Evolutionary conservation across 2,329 filamentous ascomycete genomes (phyloP).

Genomic region (Clonostachys rhizophaga): DNA sequence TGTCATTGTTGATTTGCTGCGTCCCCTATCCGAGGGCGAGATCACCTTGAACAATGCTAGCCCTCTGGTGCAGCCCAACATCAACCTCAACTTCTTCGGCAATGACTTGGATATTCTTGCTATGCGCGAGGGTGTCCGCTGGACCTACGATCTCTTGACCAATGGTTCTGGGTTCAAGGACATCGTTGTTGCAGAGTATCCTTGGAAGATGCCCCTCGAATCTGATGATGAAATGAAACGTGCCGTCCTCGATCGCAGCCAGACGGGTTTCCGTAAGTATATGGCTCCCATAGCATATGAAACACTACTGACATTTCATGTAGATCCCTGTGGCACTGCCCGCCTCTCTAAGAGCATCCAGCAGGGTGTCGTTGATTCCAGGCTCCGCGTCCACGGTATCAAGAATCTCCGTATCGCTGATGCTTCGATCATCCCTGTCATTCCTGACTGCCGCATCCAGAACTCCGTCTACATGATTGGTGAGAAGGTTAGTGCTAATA

Average conservation of each 20-base stretch:
- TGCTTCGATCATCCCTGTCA: constrained; percentile 27
- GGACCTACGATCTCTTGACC: constrained; percentile 50
- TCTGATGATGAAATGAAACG: constrained; percentile 52
- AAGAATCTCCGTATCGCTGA: constrained; percentile 25
- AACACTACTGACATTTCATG: too few species aligned
- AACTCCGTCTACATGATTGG: constrained; percentile 57
- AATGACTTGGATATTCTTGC: constrained; percentile 49
- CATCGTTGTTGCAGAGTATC: constrained; percentile 47
- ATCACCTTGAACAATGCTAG: constrained; percentile 52
- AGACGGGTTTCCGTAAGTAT: constrained; percentile 47
- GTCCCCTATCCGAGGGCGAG: constrained; percentile 34
- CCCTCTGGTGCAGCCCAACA: constrained; percentile 52
- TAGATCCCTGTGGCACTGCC: background rate
- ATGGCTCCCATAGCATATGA: too few species aligned
- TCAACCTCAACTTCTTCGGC: constrained; percentile 56
- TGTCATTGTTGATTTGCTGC: constrained; percentile 44
- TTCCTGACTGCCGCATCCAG: constrained; percentile 52
- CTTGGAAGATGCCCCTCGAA: constrained; percentile 54
- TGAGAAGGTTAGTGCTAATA: constrained; percentile 33
- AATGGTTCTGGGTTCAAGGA: constrained; percentile 53
- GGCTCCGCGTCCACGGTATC: constrained; percentile 24
- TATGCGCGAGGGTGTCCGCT: constrained; percentile 53
- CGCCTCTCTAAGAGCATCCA: constrained; percentile 1
- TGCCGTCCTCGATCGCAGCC: constrained; percentile 49
- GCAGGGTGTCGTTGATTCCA: constrained; percentile 24